Evolutionary conservation across 2,329 filamentous ascomycete species (phyloP), one percentile per base, ranked within the genome.

Genomic region (Periglandula ipomoeae): DNA sequence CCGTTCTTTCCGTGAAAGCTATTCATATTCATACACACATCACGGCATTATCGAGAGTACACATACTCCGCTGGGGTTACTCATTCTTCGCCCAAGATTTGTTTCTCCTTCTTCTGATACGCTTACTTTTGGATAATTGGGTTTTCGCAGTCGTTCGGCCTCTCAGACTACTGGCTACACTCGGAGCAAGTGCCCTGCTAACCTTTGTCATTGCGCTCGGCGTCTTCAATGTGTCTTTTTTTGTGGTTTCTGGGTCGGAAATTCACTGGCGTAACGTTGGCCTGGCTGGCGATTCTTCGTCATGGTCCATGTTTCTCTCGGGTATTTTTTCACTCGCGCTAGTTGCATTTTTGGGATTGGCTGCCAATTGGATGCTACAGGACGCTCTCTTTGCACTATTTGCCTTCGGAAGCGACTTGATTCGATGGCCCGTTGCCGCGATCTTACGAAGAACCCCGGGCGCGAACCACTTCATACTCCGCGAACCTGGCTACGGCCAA

Each of bases 191-290:
- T 22, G 35, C 49, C 17, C 15, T 42, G 22, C 46, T 61, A 20
- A 39, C 46, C 11, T 55, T 55, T 48, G 55, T 57, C 51, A 53
- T 59, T 17, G 34, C 50, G 1, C 46, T 65, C 5, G 57, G 61
- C 30, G 47, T 56, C 24, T 48, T 60, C 23, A 59, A 55, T 22
- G 53, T 56, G 23, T 56, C 56, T 19, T 63, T 63, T 44, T 61
- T 56, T 37, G 37, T 50, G n/a, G 56, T 59, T 2, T 51, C 63
- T 1, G 63, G 64, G 17, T 59, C 59, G 6, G 64, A 68, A 46
- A 58, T 68, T 3, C 65, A 64, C 34, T 65, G 65, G 56, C 58
- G 62, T 39, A 66, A 68, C 42, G 51, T 65, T 20, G 62, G 53
- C 11, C 43, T 66, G 8, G 59, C 58, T 0, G 53, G 56, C 9